Base-by-base conservation (phyloP, 2,329 filamentous ascomycete genomes). In the Curvularia sp. region DNA sequence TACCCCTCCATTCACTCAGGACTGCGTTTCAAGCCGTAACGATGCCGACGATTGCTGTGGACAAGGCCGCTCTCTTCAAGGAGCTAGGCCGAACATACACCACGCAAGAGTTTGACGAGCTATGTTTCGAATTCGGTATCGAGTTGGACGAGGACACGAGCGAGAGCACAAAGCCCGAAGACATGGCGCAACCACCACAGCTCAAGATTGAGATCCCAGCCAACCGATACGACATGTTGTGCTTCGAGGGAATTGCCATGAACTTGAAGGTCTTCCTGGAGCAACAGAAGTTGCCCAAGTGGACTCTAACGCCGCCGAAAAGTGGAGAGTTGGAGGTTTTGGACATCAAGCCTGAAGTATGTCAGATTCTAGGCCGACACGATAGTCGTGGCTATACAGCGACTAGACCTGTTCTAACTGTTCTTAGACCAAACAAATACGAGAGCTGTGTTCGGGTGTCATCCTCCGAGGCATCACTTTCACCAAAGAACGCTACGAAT, bases 71-170 rank as follows among this genome's bases (percentile, higher is more conserved):
- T 76, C 91, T 99, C 76, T 98, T 91, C 85, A 89, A 96, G 82
- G 93, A 91, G 77, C 86, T 99, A 60, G 94, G 93, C 75, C 89
- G 89, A 81, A 89, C 95, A 87, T 97, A 86, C 78, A 97, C 94
- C 55, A 95, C 92, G 64, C 88, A 96, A 72, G 92, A 96, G 75
- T 99, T 99, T 75, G 95, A 99, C 79, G 91, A 96, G 75, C 85
- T 99, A 69, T 98, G 95, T 80, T 99, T 99, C 85, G 94, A 99
- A 74, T 99, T 97, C 76, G 93, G 93, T 60, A 96, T 99, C 76
- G 95, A 99, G 80, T 86, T 99, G 69, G 95, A 99, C 81, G 94
- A 98, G 82, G 95, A 99, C 59, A 68, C 63, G 13, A 71, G 64
- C 31, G 61, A 70, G 56, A 69, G 67, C 53, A 73, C 72, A 47